Evolutionary conservation across 208 protist genomes (phyloP).

Genomic region (Leishmania gerbilli): DNA sequence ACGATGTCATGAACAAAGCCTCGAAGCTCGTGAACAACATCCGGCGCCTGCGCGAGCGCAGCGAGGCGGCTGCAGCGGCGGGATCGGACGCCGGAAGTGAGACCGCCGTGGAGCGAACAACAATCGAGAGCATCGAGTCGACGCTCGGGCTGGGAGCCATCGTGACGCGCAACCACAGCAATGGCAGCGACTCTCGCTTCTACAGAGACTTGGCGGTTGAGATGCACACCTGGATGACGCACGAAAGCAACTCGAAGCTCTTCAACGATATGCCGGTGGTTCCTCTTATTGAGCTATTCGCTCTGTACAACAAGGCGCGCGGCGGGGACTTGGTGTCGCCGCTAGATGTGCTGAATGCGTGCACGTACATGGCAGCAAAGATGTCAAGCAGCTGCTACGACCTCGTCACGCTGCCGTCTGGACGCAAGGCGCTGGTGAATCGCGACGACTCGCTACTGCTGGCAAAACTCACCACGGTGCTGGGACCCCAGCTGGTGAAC

Average conservation of each 20-base stretch:
- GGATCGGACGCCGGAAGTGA: conserved; percentile 30
- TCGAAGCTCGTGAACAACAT: conserved; percentile 76
- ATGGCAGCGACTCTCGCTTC: conserved; percentile 37
- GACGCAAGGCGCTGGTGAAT: conserved; percentile 67
- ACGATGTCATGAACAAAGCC: conserved; percentile 85
- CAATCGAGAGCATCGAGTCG: conserved; percentile 85
- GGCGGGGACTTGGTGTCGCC: conserved; percentile 79
- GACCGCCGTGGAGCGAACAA: conserved; percentile 32
- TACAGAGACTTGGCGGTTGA: conserved; percentile 66
- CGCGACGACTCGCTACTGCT: conserved; percentile 67
- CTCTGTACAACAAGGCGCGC: conserved; percentile 85
- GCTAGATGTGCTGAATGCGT: conserved; percentile 72
- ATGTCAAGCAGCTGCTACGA: conserved; percentile 44
- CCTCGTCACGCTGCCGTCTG: conserved; percentile 69
- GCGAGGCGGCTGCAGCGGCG: conserved; percentile 27
- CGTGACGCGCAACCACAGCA: conserved; percentile 34
- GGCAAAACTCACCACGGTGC: conserved; percentile 39
- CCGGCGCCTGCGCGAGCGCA: conserved; percentile 53
- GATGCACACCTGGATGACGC: conserved; percentile 84
- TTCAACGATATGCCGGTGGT: conserved; percentile 79
- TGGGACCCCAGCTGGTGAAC: conserved; percentile 65
- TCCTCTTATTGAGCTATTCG: conserved; percentile 84
- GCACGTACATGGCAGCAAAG: conserved; percentile 46
- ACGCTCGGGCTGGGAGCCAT: conserved; percentile 77
- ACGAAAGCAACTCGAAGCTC: conserved; percentile 67